Evolutionary conservation across 768 basidiomycete species (phyloP), one percentile per base, ranked within the genome.

Genomic region (Mycena crocata): DNA sequence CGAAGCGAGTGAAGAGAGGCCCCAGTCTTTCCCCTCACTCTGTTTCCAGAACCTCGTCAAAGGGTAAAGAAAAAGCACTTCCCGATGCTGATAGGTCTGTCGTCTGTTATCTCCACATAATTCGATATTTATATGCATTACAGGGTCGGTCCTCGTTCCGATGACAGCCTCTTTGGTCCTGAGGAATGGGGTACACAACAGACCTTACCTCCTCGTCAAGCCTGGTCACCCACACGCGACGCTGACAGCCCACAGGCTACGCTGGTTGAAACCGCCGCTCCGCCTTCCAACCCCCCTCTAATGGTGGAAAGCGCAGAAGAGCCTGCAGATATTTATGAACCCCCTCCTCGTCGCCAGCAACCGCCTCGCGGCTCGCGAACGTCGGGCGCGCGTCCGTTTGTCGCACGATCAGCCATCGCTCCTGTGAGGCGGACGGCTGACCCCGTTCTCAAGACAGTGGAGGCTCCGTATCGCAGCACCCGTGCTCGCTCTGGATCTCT

Each of bases 101-200:
- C 37, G 15, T 42, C 52, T 24, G 15, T 31, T 30, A 6, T 26
- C 42, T 42, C 19, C 17, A 6, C 15, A 17, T 26, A 19, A 6
- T 3, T 44, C 40, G 9, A 15, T 3, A 19, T n/a, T 52, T 9
- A 24, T 44, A 24, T 42, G 30, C 35, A 28, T 31, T 35, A 10
- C 23, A 59, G 57, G 13, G 57, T 56, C 32, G 51, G 12, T n/a
- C 28, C 51, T 37, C 1, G 10, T 58, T 59, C 64, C 26, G 58
- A 66, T 2, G 26, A 34, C 15, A 67, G 59, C 23, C 65, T 67
- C 10, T 61, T 67, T 24, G 57, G 42, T 13, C 57, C n/a, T 24
- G 5, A 59, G 26, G 21, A n/a, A 7, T 42, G 30, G 7, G 56
- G 21, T 14, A 48, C 55, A 28, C 31, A 55, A 28, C 37, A 42